Evolutionary conservation across 2,329 filamentous ascomycete species (phyloP).

Genomic region (Neonectria hederae): DNA sequence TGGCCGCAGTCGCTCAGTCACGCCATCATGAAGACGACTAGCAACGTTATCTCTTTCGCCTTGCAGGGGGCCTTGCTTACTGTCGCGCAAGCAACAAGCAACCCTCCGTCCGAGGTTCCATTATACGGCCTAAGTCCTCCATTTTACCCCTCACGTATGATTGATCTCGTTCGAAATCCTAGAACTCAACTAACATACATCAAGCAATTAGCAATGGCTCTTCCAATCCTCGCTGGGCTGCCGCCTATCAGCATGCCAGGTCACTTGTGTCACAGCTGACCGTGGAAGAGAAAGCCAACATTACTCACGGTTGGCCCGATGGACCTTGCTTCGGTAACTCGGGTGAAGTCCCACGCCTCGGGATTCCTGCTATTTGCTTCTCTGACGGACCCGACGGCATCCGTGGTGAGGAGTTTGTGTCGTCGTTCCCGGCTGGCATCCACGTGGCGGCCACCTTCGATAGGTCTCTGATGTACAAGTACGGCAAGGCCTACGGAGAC

Average conservation of each 20-base stretch:
- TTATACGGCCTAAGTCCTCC: constrained; percentile 8
- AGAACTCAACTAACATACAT: neutral
- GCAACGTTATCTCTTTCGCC: neutral
- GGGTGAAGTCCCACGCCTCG: constrained; percentile 51
- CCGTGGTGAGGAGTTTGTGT: constrained; percentile 59
- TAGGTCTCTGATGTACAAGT: constrained; percentile 57
- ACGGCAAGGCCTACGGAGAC: constrained; percentile 62
- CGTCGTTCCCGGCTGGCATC: constrained; percentile 55
- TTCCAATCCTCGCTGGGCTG: neutral
- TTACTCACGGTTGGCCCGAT: constrained; percentile 59
- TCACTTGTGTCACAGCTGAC: constrained; percentile 69
- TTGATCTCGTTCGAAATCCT: too few relatives aligned
- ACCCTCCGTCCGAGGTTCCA: neutral
- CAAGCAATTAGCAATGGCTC: neutral
- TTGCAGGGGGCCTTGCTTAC: neutral
- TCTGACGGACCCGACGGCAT: constrained; percentile 61
- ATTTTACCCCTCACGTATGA: constrained; percentile 11
- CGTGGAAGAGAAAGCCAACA: constrained; percentile 69
- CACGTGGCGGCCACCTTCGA: constrained; percentile 65
- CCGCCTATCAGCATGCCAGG: constrained; percentile 28
- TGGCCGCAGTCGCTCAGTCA: neutral
- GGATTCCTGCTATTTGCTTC: constrained; percentile 58
- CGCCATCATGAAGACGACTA: neutral
- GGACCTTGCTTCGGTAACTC: constrained; percentile 59
- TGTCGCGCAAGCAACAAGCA: neutral